These are phyloP conservation scores for Amaranthus hypochondriacus DNA, from an alignment of 148 eudicot species.

Conservation along the genomic window DNA sequence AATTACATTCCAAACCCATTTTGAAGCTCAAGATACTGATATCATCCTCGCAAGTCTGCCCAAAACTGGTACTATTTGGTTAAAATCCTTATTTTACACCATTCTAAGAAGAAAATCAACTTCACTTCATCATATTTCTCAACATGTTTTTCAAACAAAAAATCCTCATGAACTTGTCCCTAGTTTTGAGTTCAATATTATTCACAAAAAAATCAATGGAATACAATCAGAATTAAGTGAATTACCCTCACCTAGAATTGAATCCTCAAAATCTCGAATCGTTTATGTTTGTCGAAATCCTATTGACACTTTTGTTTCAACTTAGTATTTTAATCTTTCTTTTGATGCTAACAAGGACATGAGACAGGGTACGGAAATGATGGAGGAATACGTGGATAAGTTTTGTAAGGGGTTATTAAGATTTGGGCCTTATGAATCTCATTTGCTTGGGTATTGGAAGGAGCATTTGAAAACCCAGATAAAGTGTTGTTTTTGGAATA, in stretches of 20 bases:
- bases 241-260: no score
- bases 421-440: not conserved
- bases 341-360: not conserved
- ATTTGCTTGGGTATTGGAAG: not conserved
- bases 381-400: not conserved
- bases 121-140: not conserved
- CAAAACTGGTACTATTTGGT: not conserved
- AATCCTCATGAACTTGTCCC: not conserved
- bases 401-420: not conserved
- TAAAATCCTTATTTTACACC: not conserved
- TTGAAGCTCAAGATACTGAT: not conserved
- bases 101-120: not conserved
- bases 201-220: not conserved
- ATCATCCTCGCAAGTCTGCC: not conserved
- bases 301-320: not conserved
- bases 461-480: not conserved
- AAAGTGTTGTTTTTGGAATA: not conserved
- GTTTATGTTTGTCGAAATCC: no score
- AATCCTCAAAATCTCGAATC: no score
- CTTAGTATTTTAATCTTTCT: not conserved
- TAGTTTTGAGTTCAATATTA: no score
- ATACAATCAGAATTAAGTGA: not conserved
- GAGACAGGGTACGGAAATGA: not conserved
- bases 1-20: not conserved
- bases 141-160: not conserved